Percentiles rank a stretch among this genome's conserved stretches.
phyloP scores from a whole-genome alignment of 2,329 filamentous ascomycete genomes.

The Pezicula carpinea region DNA sequence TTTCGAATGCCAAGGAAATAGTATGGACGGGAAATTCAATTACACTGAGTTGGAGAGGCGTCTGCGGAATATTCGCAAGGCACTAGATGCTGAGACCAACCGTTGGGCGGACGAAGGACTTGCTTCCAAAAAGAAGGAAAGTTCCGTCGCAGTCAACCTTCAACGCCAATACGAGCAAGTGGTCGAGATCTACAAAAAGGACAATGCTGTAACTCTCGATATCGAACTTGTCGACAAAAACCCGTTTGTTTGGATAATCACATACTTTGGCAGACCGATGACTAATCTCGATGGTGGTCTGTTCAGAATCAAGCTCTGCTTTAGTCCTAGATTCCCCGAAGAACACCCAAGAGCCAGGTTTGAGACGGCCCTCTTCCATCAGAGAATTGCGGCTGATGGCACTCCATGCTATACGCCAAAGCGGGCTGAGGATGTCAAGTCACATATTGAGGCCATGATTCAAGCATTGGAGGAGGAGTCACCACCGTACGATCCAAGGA shows the following conservation, averaged over 20 bases:
- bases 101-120: conserved; percentile 69
- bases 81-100: conserved; percentile 66
- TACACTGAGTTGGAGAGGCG: conserved; percentile 71
- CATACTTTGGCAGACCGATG: conserved; percentile 88
- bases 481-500: conserved; percentile 85
- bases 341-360: conserved; percentile 83
- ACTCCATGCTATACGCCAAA: conserved; percentile 77
- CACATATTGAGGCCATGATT: conserved; percentile 81
- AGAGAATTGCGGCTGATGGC: conserved; percentile 75
- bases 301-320: conserved; percentile 72
- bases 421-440: conserved; percentile 69
- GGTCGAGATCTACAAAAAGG: conserved; percentile 66
- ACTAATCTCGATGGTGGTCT: conserved; percentile 90
- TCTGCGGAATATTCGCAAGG: conserved; percentile 62
- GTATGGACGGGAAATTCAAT: conserved; percentile 82
- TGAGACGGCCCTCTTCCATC: conserved; percentile 80
- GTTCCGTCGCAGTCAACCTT: conserved; percentile 75
- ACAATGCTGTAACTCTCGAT: conserved; percentile 67
- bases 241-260: conserved; percentile 84
- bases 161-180: conserved; percentile 82
- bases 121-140: conserved; percentile 57
- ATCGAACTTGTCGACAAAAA: conserved; percentile 75
- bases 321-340: conserved; percentile 82
- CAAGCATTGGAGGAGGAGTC: conserved; percentile 79
- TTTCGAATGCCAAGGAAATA: conserved; percentile 74